These are phyloP conservation scores for Achlya hypogyna DNA, from an alignment of 352 stramenopile genomes.

Conservation along the genomic window DNA sequence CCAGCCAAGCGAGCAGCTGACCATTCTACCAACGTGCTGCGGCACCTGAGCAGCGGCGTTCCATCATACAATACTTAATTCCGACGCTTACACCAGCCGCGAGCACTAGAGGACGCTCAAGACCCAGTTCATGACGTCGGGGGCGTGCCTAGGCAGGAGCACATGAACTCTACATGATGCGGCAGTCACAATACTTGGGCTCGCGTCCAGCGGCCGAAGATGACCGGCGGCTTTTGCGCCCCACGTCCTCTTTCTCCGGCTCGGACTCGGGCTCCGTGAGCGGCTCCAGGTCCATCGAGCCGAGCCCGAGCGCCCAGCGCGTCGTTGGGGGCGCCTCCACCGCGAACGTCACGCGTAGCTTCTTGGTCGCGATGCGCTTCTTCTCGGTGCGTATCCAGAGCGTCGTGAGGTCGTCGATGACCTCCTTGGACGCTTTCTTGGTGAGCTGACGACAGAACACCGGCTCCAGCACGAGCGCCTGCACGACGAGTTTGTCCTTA, in stretches of 20 bases:
- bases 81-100: not conserved
- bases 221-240: not conserved
- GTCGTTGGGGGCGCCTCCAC: not conserved
- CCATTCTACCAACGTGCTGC: too few species aligned
- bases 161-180: not conserved
- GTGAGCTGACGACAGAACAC: constrained; percentile 76
- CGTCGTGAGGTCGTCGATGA: constrained; percentile 78
- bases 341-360: constrained; percentile 45
- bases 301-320: not conserved
- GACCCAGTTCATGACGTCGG: not conserved
- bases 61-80: too few species aligned
- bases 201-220: not conserved
- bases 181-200: constrained; percentile 5
- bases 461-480: constrained; percentile 74
- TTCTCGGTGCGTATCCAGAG: constrained; percentile 80
- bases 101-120: not conserved
- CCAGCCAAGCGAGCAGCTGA: too few species aligned
- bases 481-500: constrained; percentile 83
- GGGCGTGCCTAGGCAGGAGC: not conserved
- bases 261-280: not conserved
- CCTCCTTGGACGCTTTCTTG: constrained; percentile 79
- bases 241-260: not conserved
- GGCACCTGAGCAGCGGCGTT: too few species aligned
- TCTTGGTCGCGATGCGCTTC: constrained; percentile 74
- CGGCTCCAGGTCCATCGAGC: not conserved